Evolutionary conservation across 2,329 filamentous ascomycete genomes (phyloP), one percentile per base, ranked within the genome.

Genomic region (Penicillium janthinellum): DNA sequence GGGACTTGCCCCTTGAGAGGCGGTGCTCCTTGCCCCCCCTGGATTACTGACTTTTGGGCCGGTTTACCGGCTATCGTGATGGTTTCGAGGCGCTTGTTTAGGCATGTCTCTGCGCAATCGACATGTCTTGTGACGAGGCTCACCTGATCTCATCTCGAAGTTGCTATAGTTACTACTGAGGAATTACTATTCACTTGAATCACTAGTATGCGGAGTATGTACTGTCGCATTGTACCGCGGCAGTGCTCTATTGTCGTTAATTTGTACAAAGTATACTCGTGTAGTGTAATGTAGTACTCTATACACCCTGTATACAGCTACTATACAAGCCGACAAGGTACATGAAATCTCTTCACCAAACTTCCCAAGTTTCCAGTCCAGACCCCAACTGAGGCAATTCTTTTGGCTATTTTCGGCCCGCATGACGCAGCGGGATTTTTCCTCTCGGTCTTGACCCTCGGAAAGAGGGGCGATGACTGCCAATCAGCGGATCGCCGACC

Each of bases 341-440:
- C 4, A 12, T 22, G 20, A 31, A n/a, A 38, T 53, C 15, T 42
- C 8, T 41, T 17, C 28, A 11, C 17, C n/a, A 14, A 39, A 52
- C 17, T 25, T 34, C 17, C 31, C 41, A 48, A 62, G 57, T 52
- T 56, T 53, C 42, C 42, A 50, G 57, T 62, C 58, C 58, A 66
- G 52, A 37, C 44, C 50, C 39, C 38, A 53, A 47, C 38, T 67
- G 67, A 69, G 67, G 67, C 61, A 69, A 68, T 69, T 68, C 41
- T 25, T 63, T 31, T 25, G 35, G 35, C 60, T 64, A 61, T 64
- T 65, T 66, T 65, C 67, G 64, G 67, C 64, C 67, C 67, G 66
- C 66, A 69, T 69, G 67, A 69, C 67, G 67, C 66, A 67, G 64
- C 65, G 65, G 66, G 60, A 66, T 20, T 68, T 68, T 67, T 66